Evolutionary conservation across 176 grass and related monocot genomes (phyloP).

Genomic region (Oropetium thomaeum): DNA sequence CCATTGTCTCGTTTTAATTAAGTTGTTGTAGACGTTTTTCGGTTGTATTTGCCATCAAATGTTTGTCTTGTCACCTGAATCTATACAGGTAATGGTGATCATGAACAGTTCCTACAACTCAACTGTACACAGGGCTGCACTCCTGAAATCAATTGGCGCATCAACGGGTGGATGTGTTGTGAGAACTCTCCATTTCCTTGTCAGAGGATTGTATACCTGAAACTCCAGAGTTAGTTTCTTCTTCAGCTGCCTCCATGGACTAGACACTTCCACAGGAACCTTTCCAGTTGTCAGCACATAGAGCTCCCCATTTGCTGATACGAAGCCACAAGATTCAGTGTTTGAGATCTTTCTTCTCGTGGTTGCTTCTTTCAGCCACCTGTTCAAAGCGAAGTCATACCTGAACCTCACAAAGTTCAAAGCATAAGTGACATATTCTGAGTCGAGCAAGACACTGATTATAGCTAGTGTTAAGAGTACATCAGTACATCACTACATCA

Average conservation of each 20-base stretch:
- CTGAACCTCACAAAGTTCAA: constrained; percentile 37
- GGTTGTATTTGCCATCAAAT: constrained; percentile 20
- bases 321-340: constrained; percentile 55
- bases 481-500: too few relatives aligned
- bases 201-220: constrained; percentile 68
- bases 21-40: neutral
- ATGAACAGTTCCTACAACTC: constrained; percentile 39
- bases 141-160: constrained; percentile 56
- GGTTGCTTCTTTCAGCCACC: constrained; percentile 58
- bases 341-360: constrained; percentile 59
- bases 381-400: constrained; percentile 64
- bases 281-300: constrained; percentile 56
- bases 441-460: neutral
- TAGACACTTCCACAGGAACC: constrained; percentile 14
- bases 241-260: constrained; percentile 44
- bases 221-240: constrained; percentile 51
- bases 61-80: neutral
- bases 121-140: constrained; percentile 62
- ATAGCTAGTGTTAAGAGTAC: neutral
- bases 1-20: neutral
- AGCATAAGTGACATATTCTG: neutral
- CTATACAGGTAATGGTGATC: constrained; percentile 24
- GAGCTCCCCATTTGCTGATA: constrained; percentile 69
- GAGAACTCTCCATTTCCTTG: constrained; percentile 71
- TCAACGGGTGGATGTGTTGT: constrained; percentile 45